A percentile compares a stretch with the other conserved stretches of the same genome.
Evolutionary conservation across 805 yeast species (phyloP).

Genomic region (Saccharomycopsis lassenensis): DNA sequence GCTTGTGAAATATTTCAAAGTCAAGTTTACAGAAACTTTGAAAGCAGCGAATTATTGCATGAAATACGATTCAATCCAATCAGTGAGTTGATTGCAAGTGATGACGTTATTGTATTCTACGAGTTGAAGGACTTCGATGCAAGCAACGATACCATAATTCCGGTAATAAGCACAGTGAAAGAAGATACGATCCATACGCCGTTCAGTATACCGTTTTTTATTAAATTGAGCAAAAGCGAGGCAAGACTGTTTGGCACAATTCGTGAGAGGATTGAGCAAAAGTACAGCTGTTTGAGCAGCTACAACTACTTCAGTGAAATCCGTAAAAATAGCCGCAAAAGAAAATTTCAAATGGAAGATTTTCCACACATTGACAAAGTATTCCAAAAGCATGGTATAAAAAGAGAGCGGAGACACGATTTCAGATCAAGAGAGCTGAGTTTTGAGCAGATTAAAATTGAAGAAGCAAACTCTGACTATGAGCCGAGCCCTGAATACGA

Average conservation of each 20-base stretch:
- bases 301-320: conserved; percentile 26
- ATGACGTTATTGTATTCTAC: conserved; percentile 61
- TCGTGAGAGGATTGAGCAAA: conserved; percentile 42
- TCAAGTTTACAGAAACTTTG: conserved; percentile 61
- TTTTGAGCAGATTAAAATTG: not conserved
- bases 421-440: conserved; percentile 1
- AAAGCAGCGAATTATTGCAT: conserved; percentile 42
- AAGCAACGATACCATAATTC: conserved; percentile 43
- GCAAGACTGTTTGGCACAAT: conserved; percentile 45
- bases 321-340: conserved; percentile 14
- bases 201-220: conserved; percentile 72
- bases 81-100: conserved; percentile 49
- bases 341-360: conserved; percentile 20
- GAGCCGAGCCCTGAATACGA: conserved; percentile 21
- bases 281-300: conserved; percentile 39
- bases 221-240: conserved; percentile 45
- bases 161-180: conserved; percentile 39
- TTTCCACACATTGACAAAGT: conserved; percentile 14
- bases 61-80: conserved; percentile 45
- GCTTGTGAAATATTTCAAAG: conserved; percentile 56
- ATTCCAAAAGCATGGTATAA: conserved; percentile 6
- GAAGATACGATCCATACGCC: conserved; percentile 29
- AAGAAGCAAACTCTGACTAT: not conserved
- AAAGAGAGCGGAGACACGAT: not conserved
- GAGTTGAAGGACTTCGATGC: conserved; percentile 29